Evolutionary conservation across 2,329 filamentous ascomycete species (phyloP), one percentile per base, ranked within the genome.

Genomic region (Arachnopeziza araneosa): DNA sequence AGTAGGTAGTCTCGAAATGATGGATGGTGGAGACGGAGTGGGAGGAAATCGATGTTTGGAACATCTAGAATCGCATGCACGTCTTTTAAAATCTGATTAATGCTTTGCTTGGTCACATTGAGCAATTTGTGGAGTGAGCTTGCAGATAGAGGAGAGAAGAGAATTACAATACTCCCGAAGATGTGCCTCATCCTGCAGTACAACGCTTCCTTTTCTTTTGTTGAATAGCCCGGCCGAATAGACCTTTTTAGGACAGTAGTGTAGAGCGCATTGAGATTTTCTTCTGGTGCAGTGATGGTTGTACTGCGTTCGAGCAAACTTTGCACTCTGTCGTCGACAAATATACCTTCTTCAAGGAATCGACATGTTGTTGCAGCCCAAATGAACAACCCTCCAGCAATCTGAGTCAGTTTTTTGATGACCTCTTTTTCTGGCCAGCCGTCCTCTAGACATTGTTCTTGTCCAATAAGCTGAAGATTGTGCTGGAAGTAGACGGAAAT

Each of bases 331-430:
- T 52, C 55, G 21, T 60, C 51, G 19, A 63, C 30, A 23, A 64
- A 52, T 50, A 19, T 59, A 23, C 63, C 60, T 22, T 66, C 59
- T 54, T 50, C 26, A 30, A 67, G 66, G 44, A 62, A 69, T 10
- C 63, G 58, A 59, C 59, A 68, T 7, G 58, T 57, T 9, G 65
- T 65, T 36, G 64, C 56, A 2, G 70, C 71, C 61, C 63, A 70
- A 26, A 72, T 71, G 57, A 73, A 73, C 2, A 52, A 24, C 6
- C 53, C 53, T 9, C 30, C 10, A 44, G 53, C 7, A 22, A 36
- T 36, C 10, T 26, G 24, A 57, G 69, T 65, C 14, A 73, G 58
- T 19, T 58, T 36, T 50, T 24, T 57, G 1, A 58, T 21, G 54
- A 54, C 44, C 48, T n/a, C n/a, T n/a, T n/a, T n/a, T 19, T 57